Conservation (phyloP, 2,329 filamentous ascomycete genomes). For the Colletotrichum sp. region DNA sequence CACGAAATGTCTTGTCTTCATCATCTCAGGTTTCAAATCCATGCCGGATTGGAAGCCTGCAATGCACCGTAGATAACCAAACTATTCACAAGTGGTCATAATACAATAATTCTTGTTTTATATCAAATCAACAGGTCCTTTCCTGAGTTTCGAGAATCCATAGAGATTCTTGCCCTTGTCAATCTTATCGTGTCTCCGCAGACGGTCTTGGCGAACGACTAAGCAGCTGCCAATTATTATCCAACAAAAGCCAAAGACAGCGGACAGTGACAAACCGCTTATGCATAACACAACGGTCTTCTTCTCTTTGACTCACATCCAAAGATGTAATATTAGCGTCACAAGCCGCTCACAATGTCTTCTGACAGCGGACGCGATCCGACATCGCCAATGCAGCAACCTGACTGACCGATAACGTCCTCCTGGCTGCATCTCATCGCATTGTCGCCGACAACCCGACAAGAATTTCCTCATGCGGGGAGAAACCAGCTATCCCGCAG, state of each 20-base stretch:
- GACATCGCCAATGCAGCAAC: neutral
- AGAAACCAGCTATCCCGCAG: neutral
- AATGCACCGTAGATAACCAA: neutral
- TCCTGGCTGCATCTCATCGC: neutral
- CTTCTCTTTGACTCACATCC: neutral
- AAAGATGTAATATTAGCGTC: neutral
- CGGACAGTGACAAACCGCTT: neutral
- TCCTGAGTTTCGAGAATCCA: neutral
- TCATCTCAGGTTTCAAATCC: neutral
- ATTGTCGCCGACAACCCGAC: conserved; percentile 13
- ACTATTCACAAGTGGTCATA: neutral
- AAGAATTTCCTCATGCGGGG: neutral
- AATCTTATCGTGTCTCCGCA: neutral
- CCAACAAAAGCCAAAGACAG: neutral
- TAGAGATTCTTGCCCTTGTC: neutral
- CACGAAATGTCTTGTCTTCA: neutral
- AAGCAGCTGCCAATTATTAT: neutral
- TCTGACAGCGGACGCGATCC: neutral
- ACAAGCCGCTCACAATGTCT: neutral
- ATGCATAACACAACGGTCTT: neutral
- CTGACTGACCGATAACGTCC: neutral
- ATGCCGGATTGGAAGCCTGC: neutral
- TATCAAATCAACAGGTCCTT: neutral
- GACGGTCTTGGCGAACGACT: neutral
- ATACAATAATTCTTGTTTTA: neutral